Evolutionary conservation across 768 basidiomycete species (phyloP), one percentile per base, ranked within the genome.

Genomic region (Serendipita sp.): DNA sequence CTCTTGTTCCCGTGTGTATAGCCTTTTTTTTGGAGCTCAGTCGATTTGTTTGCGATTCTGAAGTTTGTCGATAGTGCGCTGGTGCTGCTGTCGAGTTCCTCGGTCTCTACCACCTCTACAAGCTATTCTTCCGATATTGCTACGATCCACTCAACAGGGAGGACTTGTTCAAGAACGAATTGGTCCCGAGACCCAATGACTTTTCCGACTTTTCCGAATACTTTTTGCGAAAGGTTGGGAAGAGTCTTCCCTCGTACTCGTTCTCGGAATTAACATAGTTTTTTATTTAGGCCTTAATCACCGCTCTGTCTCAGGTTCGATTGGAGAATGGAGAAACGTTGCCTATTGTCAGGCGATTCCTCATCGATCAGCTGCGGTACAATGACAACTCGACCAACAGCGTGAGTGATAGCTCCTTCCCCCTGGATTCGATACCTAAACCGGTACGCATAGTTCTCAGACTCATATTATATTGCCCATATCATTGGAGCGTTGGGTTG

Each of bases 81-180:
- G 81, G 86, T 63, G 83, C 83, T 62, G 80, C 81, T 64, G 78
- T 93, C 37, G 88, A 96, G 67, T 92, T 90, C 71, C 76, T 98
- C 66, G 95, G 95, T 8, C 79, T 95, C 30, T 97, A 97, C 75
- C 91, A 95, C 72, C 81, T 99, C 37, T 90, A 96, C 79, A 99
- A 97, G 74, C 80, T 98, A 30, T 96, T 94, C 74, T 78, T 93
- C 51, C 83, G 87, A 28, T 86, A 93, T 70, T 96, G 88, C 68
- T 95, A 93, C 71, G 89, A 93, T 24, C 88, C 90, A 0, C 85
- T 89, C 71, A 88, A 92, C 67, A 74, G 78, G 16, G 87, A 89
- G 71, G 89, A 93, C 71, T 78, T 93, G 3, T 94, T 95, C 73
- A 78, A 78, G 4, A 89, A 92, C 72, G 88, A 84, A 45, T 93